Conservation (phyloP, 2,329 filamentous ascomycete genomes). For the Pseudocercospora eumusae region DNA sequence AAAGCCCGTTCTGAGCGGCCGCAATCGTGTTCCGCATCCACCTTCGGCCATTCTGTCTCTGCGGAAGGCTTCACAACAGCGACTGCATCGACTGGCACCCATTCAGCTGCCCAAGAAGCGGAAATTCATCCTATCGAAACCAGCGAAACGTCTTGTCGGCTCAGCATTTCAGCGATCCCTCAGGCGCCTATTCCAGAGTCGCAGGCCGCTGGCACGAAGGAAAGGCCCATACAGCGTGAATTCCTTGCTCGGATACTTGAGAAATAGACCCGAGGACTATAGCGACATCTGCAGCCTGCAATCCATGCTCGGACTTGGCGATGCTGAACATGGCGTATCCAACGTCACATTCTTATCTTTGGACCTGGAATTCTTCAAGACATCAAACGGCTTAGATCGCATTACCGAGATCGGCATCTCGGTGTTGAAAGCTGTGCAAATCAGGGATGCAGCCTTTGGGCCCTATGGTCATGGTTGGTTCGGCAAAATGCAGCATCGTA, state of each 20-base stretch:
- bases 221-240: not conserved
- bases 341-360: slow-evolving; percentile 17
- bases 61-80: not conserved
- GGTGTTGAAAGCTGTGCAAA: slow-evolving; percentile 8
- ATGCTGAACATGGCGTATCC: not conserved
- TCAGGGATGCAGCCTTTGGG: slow-evolving; percentile 5
- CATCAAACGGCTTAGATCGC: not conserved
- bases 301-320: not conserved
- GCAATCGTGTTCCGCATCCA: not conserved
- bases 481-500: slow-evolving; percentile 21
- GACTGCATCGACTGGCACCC: not conserved
- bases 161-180: not conserved
- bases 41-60: not conserved
- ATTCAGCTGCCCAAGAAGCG: too few relatives aligned
- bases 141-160: not conserved
- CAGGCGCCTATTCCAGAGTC: not conserved
- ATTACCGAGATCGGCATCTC: slow-evolving; percentile 18
- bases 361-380: slow-evolving; percentile 18
- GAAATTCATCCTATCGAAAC: not conserved
- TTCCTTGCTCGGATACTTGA: not conserved
- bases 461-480: slow-evolving; percentile 6
- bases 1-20: not conserved
- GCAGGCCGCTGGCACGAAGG: not conserved
- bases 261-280: not conserved
- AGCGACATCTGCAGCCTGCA: slow-evolving; percentile 2